These are phyloP conservation scores for Berberis vulgaris DNA, from an alignment of 164 flowering plant genomes.

Conservation along the genomic window DNA sequence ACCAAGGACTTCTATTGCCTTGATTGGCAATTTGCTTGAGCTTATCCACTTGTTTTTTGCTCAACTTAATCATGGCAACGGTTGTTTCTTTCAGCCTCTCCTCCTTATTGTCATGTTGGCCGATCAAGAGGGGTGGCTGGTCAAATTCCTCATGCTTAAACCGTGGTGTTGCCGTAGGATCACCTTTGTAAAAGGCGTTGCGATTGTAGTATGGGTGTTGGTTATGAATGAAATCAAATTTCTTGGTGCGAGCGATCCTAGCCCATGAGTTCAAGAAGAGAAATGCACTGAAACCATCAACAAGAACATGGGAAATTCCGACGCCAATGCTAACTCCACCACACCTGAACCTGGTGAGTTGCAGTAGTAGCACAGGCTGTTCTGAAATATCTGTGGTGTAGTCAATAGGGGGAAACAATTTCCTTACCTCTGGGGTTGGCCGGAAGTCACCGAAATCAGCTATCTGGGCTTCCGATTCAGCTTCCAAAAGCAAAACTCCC, in stretches of 20 bases:
- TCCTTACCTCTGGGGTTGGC: slow-evolving; percentile 8
- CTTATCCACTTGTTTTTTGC: slow-evolving; percentile 22
- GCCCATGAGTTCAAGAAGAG: slow-evolving; percentile 47
- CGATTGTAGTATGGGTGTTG: slow-evolving; percentile 30
- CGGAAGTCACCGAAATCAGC: slow-evolving; percentile 28
- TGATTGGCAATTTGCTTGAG: slow-evolving; percentile 27
- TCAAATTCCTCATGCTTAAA: slow-evolving; percentile 21
- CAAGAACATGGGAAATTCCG: slow-evolving; percentile 28
- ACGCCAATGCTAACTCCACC: slow-evolving; percentile 34
- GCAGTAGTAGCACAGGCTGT: slow-evolving; percentile 32
- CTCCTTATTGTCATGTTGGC: slow-evolving; percentile 11
- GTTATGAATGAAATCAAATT: not conserved
- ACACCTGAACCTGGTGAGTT: slow-evolving; percentile 39
- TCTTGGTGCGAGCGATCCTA: slow-evolving; percentile 34
- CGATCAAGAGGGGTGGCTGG: slow-evolving; percentile 26
- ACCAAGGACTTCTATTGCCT: slow-evolving; percentile 5
- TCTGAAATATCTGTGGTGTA: slow-evolving; percentile 24
- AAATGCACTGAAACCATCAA: slow-evolving; percentile 33
- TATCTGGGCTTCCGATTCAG: slow-evolving; percentile 20
- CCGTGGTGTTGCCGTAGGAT: slow-evolving; percentile 10
- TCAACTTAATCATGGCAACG: slow-evolving; percentile 20
- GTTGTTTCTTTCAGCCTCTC: slow-evolving; percentile 25
- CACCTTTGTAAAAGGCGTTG: slow-evolving; percentile 14
- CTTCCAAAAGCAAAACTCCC: slow-evolving; percentile 35
- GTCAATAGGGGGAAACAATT: slow-evolving; percentile 29